A percentile compares a stretch with the other conserved stretches of the same genome.
These are phyloP conservation scores for Teunomyces barrocoloradensis DNA, from an alignment of 805 yeast genomes.

Conservation along the genomic window DNA sequence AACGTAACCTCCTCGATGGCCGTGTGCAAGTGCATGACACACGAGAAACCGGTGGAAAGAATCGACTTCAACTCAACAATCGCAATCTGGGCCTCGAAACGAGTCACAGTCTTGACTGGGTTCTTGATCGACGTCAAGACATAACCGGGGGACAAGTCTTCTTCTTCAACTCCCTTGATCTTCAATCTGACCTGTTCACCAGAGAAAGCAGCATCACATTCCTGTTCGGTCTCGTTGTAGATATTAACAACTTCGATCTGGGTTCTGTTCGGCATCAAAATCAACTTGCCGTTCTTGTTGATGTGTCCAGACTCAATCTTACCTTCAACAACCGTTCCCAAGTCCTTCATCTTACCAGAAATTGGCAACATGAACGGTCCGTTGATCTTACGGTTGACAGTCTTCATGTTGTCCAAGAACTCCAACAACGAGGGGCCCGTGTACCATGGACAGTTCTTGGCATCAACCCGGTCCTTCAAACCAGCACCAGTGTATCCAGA, in stretches of 20 bases:
- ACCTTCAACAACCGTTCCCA: conserved; percentile 98
- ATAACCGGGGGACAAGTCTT: conserved; percentile 87
- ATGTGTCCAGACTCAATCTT: conserved; percentile 95
- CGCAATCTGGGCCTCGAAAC: conserved; percentile 94
- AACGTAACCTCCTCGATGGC: conserved; percentile 94
- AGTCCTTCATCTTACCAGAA: conserved; percentile 90
- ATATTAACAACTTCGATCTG: conserved; percentile 82
- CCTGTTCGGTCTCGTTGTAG: conserved; percentile 93
- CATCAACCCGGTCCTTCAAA: conserved; percentile 76
- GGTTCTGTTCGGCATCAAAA: conserved; percentile 90
- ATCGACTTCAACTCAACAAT: conserved; percentile 95
- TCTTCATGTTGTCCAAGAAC: conserved; percentile 78
- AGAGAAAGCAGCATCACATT: conserved; percentile 82
- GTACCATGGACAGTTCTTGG: conserved; percentile 87
- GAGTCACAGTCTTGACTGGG: conserved; percentile 89
- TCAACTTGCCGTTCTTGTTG: conserved; percentile 69
- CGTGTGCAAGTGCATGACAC: conserved; percentile 98
- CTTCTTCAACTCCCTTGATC: conserved; percentile 95
- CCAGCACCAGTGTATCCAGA: conserved; percentile 98
- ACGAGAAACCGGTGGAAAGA: conserved; percentile 90
- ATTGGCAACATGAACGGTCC: conserved; percentile 98
- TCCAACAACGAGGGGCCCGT: conserved; percentile 88
- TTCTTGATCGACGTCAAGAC: conserved; percentile 81
- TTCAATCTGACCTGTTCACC: conserved; percentile 97
- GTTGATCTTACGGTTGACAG: conserved; percentile 79